Conservation (phyloP, 441 rosid genomes). For the Croton setiger region DNA sequence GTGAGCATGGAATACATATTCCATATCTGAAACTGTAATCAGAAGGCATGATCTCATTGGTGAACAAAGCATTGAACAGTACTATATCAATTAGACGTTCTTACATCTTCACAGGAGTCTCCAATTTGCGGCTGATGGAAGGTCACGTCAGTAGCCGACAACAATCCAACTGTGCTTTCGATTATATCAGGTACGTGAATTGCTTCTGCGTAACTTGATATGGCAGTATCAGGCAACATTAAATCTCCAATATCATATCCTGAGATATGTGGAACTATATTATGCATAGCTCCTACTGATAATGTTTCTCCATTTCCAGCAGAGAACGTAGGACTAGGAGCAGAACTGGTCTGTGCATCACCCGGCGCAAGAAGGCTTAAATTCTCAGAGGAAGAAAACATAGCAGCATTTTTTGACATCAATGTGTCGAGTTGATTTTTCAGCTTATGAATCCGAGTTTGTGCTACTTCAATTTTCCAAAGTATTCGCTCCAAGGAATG, state of each 20-base stretch:
- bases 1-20: too few relatives aligned
- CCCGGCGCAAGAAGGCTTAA: slow-evolving; percentile 67
- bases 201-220: slow-evolving; percentile 59
- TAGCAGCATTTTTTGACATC: slow-evolving; percentile 63
- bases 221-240: slow-evolving; percentile 54
- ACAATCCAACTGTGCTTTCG: slow-evolving; percentile 84
- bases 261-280: slow-evolving; percentile 40
- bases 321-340: slow-evolving; percentile 80
- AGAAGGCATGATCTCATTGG: too few relatives aligned
- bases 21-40: too few relatives aligned
- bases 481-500: slow-evolving; percentile 57
- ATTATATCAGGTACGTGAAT: slow-evolving; percentile 83
- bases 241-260: slow-evolving; percentile 57
- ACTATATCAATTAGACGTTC: slow-evolving; percentile 17
- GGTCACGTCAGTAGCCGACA: slow-evolving; percentile 77
- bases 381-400: slow-evolving; percentile 87
- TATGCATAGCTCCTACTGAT: slow-evolving; percentile 48
- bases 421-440: slow-evolving; percentile 57
- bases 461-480: slow-evolving; percentile 57
- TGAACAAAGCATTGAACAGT: too few relatives aligned
- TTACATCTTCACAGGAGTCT: slow-evolving; percentile 73
- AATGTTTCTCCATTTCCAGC: slow-evolving; percentile 62
- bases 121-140: slow-evolving; percentile 55
- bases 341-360: slow-evolving; percentile 70
- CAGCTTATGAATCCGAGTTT: slow-evolving; percentile 61